Conservation (phyloP, 768 basidiomycete genomes). For the Lyophyllum decastes region DNA sequence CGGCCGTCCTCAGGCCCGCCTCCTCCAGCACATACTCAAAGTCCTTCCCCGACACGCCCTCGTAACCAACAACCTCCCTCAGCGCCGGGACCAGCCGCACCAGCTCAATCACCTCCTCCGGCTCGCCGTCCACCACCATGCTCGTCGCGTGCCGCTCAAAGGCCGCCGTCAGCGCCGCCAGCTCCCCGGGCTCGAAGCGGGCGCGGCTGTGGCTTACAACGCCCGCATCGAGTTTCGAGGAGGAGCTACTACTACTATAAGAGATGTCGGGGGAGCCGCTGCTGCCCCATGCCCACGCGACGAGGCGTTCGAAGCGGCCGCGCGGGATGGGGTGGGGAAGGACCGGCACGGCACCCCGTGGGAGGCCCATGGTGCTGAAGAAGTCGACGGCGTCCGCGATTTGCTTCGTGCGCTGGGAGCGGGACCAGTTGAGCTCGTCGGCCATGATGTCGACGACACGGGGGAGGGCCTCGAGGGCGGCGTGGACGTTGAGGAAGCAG, state of each 20-base stretch:
- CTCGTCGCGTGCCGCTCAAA: slow-evolving; percentile 35
- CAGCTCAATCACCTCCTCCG: slow-evolving; percentile 39
- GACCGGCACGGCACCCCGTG: slow-evolving; percentile 43
- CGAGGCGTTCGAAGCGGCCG: slow-evolving; percentile 27
- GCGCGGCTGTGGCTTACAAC: slow-evolving; percentile 36
- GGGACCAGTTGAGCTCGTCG: slow-evolving; percentile 79
- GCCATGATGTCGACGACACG: slow-evolving; percentile 91
- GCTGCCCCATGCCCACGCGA: slow-evolving; percentile 33
- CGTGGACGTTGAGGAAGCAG: slow-evolving; percentile 89
- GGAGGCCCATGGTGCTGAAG: slow-evolving; percentile 85
- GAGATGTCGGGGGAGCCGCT: no score
- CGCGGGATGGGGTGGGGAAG: slow-evolving; percentile 25
- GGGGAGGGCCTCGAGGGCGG: slow-evolving; percentile 82
- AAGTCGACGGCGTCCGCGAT: slow-evolving; percentile 61
- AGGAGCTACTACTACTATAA: no score
- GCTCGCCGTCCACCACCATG: slow-evolving; percentile 21
- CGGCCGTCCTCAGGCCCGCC: slow-evolving; percentile 62
- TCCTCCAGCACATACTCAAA: slow-evolving; percentile 69
- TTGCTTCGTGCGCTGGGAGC: slow-evolving; percentile 58
- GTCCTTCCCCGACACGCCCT: slow-evolving; percentile 29
- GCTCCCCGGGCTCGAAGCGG: slow-evolving; percentile 46
- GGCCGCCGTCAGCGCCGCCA: slow-evolving; percentile 37
- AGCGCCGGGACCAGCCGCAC: slow-evolving; percentile 43
- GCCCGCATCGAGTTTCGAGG: slow-evolving; percentile 7
- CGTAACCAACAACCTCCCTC: slow-evolving; percentile 56